Percentiles rank a stretch among this genome's conserved stretches.
These are phyloP conservation scores for Orbilia quercus DNA, from an alignment of 2,329 filamentous ascomycete species.

Conservation along the genomic window DNA sequence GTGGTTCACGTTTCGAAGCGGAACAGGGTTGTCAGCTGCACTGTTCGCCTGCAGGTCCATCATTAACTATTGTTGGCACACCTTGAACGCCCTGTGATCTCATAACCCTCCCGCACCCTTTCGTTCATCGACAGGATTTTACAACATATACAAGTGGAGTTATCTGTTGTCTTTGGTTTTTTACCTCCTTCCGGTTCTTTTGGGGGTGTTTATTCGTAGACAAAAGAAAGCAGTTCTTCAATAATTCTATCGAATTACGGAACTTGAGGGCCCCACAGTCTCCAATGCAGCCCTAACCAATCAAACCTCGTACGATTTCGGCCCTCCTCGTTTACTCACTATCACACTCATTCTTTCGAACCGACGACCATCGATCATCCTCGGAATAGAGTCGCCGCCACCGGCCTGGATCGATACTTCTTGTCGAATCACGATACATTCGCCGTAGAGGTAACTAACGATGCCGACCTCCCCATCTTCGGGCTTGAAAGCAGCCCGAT, in stretches of 20 bases:
- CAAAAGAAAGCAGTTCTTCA: slow-evolving; percentile 18
- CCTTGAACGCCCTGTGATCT: slow-evolving; percentile 54
- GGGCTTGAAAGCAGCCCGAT: slow-evolving; percentile 46
- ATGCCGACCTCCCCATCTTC: slow-evolving; percentile 55
- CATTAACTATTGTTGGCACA: slow-evolving; percentile 35
- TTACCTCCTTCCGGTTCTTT: neutral
- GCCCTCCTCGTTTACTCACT: slow-evolving; percentile 3
- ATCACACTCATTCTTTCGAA: neutral
- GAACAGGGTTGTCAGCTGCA: slow-evolving; percentile 54
- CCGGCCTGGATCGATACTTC: neutral
- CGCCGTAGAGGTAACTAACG: slow-evolving; percentile 16
- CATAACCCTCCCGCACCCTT: slow-evolving; percentile 28
- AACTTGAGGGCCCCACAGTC: slow-evolving; percentile 14
- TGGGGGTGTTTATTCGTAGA: neutral
- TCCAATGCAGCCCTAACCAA: slow-evolving; percentile 30
- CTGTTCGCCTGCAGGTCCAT: slow-evolving; percentile 49
- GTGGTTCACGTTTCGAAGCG: slow-evolving; percentile 17
- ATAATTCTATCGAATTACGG: neutral
- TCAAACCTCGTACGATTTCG: slow-evolving; percentile 15
- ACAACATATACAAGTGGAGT: slow-evolving; percentile 7
- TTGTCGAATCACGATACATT: neutral
- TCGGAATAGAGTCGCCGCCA: neutral
- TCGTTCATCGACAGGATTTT: slow-evolving; percentile 22
- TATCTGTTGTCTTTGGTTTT: slow-evolving; percentile 13
- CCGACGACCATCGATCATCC: neutral